Conservation (phyloP, 768 basidiomycete genomes). For the Lanmaoa rubissima region DNA sequence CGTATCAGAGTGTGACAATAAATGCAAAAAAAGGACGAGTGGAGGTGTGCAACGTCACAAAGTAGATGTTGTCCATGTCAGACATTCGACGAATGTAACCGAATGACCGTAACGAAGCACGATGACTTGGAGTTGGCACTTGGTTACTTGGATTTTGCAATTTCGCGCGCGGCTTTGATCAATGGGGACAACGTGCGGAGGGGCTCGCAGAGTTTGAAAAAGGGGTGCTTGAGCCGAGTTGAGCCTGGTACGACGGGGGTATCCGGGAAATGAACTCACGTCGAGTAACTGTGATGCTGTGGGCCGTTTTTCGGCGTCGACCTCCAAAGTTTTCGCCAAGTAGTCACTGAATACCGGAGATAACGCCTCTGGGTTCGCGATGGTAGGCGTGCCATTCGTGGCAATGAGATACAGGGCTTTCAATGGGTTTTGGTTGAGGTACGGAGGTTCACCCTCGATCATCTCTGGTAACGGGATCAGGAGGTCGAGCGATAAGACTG, state of each 20-base stretch:
- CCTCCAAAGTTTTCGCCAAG: conserved; percentile 82
- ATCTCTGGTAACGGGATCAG: conserved; percentile 58
- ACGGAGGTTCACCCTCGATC: conserved; percentile 98
- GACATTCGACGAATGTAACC: neutral
- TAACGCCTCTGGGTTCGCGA: conserved; percentile 83
- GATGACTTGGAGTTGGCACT: neutral
- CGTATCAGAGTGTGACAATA: conserved; percentile 18
- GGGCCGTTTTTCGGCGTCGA: conserved; percentile 93
- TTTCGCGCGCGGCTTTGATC: conserved; percentile 90
- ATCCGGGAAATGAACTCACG: conserved; percentile 40
- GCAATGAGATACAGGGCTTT: conserved; percentile 98
- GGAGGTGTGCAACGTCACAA: neutral
- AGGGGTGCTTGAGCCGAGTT: conserved; percentile 59
- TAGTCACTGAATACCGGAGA: conserved; percentile 87
- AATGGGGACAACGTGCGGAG: conserved; percentile 81
- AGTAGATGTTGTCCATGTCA: conserved; percentile 17
- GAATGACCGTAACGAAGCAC: neutral
- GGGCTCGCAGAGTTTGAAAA: conserved; percentile 87
- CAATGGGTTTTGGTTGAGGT: conserved; percentile 93
- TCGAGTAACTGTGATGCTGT: conserved; percentile 77
- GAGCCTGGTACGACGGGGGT: neutral
- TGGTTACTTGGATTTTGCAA: conserved; percentile 57
- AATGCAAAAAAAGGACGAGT: conserved; percentile 14
- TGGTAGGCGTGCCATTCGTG: conserved; percentile 95
- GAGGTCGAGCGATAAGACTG: neutral